Evolutionary conservation across 2,329 filamentous ascomycete species (phyloP).

Genomic region (Neocatenulostroma microsporum): DNA sequence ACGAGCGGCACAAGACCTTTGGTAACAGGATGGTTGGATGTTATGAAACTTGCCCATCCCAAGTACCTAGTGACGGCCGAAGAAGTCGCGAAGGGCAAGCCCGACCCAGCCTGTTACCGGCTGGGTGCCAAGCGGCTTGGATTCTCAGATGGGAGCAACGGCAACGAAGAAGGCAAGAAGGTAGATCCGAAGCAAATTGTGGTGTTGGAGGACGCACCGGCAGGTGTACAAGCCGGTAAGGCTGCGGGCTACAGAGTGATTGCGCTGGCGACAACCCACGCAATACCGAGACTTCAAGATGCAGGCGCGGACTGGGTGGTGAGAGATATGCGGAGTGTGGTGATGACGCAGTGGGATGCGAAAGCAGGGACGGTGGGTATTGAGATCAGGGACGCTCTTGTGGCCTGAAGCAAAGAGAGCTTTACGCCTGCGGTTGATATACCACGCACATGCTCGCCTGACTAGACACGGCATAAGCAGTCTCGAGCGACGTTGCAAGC

Average conservation of each 20-base stretch:
- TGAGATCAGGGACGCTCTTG: slow-evolving; percentile 58
- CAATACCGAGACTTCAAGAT: slow-evolving; percentile 58
- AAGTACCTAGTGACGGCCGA: slow-evolving; percentile 43
- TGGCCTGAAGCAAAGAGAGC: slow-evolving; percentile 12
- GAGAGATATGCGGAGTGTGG: slow-evolving; percentile 66
- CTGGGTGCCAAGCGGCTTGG: slow-evolving; percentile 37
- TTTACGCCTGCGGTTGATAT: too few species aligned
- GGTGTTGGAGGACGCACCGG: slow-evolving; percentile 83
- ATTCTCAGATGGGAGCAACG: slow-evolving; percentile 31
- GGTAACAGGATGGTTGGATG: slow-evolving; percentile 44
- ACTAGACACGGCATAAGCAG: too few species aligned
- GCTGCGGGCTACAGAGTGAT: slow-evolving; percentile 78
- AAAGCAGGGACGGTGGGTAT: slow-evolving; percentile 55
- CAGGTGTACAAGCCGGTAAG: slow-evolving; percentile 75
- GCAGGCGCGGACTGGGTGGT: slow-evolving; percentile 87
- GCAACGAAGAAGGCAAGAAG: slow-evolving; percentile 1
- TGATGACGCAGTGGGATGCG: slow-evolving; percentile 48
- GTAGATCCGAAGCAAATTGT: slow-evolving; percentile 45
- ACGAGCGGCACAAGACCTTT: slow-evolving; percentile 43
- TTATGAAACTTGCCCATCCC: slow-evolving; percentile 42
- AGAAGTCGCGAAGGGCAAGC: slow-evolving; percentile 43
- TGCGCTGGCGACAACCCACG: slow-evolving; percentile 78
- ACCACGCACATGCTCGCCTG: too few species aligned
- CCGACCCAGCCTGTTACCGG: slow-evolving; percentile 43
- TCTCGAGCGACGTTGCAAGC: too few species aligned